Conservation (phyloP, 331 rosid genomes). For the Malus hybrid region DNA sequence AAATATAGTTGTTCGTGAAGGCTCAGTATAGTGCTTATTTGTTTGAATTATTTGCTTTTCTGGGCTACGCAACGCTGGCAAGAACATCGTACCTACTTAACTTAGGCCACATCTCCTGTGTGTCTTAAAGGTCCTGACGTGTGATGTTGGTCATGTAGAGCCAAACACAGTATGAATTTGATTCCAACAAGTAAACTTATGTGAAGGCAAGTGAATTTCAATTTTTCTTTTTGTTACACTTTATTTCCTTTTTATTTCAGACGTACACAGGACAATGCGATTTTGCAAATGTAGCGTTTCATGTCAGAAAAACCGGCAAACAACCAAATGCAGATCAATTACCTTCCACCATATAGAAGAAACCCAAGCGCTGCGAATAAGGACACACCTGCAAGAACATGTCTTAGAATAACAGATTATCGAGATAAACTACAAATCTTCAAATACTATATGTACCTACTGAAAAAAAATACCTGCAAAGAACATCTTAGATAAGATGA, state of each 20-base stretch:
- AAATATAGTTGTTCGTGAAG: background rate
- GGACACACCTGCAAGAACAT: conserved; percentile 62
- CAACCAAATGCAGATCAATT: conserved; percentile 16
- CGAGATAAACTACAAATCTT: conserved; percentile 2
- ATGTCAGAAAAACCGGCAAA: conserved; percentile 7
- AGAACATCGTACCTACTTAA: background rate
- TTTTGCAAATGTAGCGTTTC: background rate
- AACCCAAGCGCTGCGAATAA: conserved; percentile 95
- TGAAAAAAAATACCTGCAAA: conserved; percentile 58
- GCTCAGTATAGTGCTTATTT: background rate
- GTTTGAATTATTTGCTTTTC: background rate
- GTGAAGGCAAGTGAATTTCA: background rate
- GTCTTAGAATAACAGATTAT: conserved; percentile 11
- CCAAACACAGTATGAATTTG: background rate
- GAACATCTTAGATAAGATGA: conserved; percentile 71
- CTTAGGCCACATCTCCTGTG: background rate
- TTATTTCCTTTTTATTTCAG: too few relatives aligned
- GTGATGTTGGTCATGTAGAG: background rate
- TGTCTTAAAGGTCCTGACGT: background rate
- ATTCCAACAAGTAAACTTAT: background rate
- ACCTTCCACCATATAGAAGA: conserved; percentile 99
- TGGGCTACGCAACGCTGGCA: background rate
- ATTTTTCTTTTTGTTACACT: background rate
- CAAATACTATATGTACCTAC: background rate
- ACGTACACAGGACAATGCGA: too few relatives aligned